A percentile compares a stretch with the other conserved stretches of the same genome.
phyloP scores from a whole-genome alignment of 257 asterid genomes.

The Agastache rugosa region DNA sequence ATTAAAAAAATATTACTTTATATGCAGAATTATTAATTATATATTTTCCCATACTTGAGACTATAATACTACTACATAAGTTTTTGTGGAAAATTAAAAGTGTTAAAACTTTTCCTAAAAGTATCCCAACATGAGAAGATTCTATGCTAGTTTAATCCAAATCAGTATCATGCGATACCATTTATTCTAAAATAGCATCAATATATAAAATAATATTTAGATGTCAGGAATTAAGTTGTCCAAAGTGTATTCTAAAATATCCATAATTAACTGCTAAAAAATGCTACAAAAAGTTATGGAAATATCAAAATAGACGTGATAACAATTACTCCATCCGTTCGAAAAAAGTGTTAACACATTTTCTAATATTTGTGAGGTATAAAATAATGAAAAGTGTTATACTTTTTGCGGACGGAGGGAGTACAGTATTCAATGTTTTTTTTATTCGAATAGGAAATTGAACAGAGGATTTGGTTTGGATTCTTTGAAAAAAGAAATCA shows the following conservation, averaged over 20 bases:
- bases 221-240: no score
- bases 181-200: not conserved
- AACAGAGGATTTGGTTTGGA: not conserved
- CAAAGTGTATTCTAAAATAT: not conserved
- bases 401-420: no score
- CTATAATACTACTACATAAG: not conserved
- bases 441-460: no score
- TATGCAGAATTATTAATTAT: not conserved
- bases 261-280: not conserved
- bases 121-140: conserved; percentile 9
- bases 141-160: not conserved
- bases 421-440: not conserved
- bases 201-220: no score
- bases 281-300: not conserved
- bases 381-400: no score
- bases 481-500: not conserved
- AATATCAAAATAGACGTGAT: not conserved
- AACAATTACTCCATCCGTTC: no score
- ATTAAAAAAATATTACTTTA: not conserved
- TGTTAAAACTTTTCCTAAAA: not conserved
- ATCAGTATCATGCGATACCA: not conserved
- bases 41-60: not conserved
- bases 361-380: no score
- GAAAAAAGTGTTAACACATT: no score
- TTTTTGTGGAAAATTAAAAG: not conserved